These are phyloP conservation scores for Pythium myriotylum DNA, from an alignment of 352 stramenopile species.

Conservation along the genomic window DNA sequence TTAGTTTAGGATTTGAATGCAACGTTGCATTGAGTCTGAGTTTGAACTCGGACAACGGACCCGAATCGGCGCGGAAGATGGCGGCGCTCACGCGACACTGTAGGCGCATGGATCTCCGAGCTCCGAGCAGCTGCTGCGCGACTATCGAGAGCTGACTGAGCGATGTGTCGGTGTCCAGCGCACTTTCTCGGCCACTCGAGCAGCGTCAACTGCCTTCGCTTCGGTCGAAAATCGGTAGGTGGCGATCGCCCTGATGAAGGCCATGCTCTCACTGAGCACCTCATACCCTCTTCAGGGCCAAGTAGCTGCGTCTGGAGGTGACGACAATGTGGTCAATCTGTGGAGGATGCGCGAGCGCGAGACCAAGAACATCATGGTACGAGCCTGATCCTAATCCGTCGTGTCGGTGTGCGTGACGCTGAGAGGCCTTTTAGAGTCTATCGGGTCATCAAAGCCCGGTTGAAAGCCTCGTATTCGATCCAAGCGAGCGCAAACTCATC, in stretches of 20 bases:
- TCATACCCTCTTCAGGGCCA: conserved; percentile 47
- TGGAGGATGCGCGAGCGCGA: conserved; percentile 86
- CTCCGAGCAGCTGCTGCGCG: not conserved
- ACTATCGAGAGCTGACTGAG: too few species aligned
- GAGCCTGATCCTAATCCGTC: not conserved
- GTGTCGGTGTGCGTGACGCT: not conserved
- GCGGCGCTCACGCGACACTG: conserved; percentile 60
- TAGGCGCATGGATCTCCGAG: conserved; percentile 31
- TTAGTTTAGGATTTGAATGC: conserved; percentile 20
- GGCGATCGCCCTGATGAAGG: too few species aligned
- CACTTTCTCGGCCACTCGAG: conserved; percentile 81
- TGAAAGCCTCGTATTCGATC: conserved; percentile 83
- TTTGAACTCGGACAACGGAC: conserved; percentile 20
- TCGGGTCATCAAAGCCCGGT: conserved; percentile 75
- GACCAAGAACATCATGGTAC: conserved; percentile 89
- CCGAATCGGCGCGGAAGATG: conserved; percentile 23
- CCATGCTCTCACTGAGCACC: too few species aligned
- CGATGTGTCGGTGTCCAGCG: conserved; percentile 31
- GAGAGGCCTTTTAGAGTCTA: conserved; percentile 51
- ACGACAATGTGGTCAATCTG: conserved; percentile 84
- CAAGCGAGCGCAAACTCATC: conserved; percentile 72
- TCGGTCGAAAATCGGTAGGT: conserved; percentile 79
- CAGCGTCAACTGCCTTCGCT: conserved; percentile 84
- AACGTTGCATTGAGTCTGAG: conserved; percentile 5
- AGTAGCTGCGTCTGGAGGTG: conserved; percentile 74